Evolutionary conservation across 805 yeast genomes (phyloP).

Genomic region (Ogataea thermomethanolica): DNA sequence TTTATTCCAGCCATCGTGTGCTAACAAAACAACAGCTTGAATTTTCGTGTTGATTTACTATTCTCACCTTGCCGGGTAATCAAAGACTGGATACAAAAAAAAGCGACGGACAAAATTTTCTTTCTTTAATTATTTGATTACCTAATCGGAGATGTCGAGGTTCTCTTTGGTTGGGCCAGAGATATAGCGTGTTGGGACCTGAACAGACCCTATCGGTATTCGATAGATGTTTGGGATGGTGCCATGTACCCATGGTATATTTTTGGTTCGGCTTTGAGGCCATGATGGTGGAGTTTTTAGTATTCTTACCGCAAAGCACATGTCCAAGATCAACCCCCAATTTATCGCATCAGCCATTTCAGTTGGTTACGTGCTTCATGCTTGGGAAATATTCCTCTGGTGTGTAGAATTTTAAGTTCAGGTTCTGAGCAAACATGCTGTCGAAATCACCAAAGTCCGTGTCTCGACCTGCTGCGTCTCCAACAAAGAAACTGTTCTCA

Average conservation of each 20-base stretch:
- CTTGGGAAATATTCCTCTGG: slow-evolving; percentile 57
- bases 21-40: slow-evolving; percentile 17
- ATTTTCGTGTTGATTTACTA: slow-evolving; percentile 15
- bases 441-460: slow-evolving; percentile 83
- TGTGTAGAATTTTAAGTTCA: slow-evolving; percentile 50
- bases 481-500: slow-evolving; percentile 63
- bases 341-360: slow-evolving; percentile 27
- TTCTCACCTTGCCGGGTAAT: slow-evolving; percentile 8
- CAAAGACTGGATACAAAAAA: background rate
- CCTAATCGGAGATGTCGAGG: slow-evolving; percentile 8
- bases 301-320: slow-evolving; percentile 6
- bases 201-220: slow-evolving; percentile 5
- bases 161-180: background rate
- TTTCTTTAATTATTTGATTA: slow-evolving; percentile 9
- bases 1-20: slow-evolving; percentile 5
- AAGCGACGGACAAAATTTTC: slow-evolving; percentile 1
- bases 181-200: slow-evolving; percentile 1
- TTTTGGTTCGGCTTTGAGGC: background rate
- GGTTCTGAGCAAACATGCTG: slow-evolving; percentile 56
- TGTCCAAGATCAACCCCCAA: slow-evolving; percentile 25
- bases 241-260: slow-evolving; percentile 2
- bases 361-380: slow-evolving; percentile 28
- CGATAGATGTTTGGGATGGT: slow-evolving; percentile 1
- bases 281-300: slow-evolving; percentile 8
- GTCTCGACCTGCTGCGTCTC: slow-evolving; percentile 92